Conservation (phyloP, 2,329 filamentous ascomycete species). For the Neofusicoccum parvum region DNA sequence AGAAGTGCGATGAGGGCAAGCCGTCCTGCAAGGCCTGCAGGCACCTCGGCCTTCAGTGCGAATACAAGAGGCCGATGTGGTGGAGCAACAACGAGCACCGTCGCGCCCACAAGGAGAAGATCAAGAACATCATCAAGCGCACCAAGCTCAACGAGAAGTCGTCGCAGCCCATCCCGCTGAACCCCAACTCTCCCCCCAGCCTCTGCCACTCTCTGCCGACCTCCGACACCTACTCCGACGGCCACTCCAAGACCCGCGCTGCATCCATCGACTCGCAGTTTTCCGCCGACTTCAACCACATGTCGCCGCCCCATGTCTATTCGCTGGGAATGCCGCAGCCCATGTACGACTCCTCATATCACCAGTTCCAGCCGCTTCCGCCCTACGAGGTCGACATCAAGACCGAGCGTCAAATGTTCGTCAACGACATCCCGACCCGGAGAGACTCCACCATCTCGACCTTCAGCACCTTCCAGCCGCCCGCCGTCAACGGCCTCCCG, state of each 20-base stretch:
- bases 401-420: constrained; percentile 90
- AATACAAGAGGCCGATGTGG: constrained; percentile 97
- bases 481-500: constrained; percentile 69
- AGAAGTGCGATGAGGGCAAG: constrained; percentile 71
- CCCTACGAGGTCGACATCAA: constrained; percentile 96
- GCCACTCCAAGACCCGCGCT: constrained; percentile 71
- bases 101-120: constrained; percentile 84
- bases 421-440: constrained; percentile 85
- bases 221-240: constrained; percentile 77
- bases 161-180: constrained; percentile 52
- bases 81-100: constrained; percentile 93
- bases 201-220: constrained; percentile 81
- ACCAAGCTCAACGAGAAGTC: constrained; percentile 93
- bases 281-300: constrained; percentile 69
- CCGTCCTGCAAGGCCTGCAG: constrained; percentile 65
- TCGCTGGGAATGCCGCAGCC: constrained; percentile 60
- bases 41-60: constrained; percentile 80
- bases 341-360: constrained; percentile 38
- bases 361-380: constrained; percentile 56
- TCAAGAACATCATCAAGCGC: constrained; percentile 97
- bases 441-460: constrained; percentile 87
- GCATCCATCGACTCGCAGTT: constrained; percentile 80
- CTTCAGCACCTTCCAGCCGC: constrained; percentile 86
- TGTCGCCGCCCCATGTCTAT: constrained; percentile 58
- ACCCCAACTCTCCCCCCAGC: constrained; percentile 68